These are phyloP conservation scores for Cryphonectria japonica DNA, from an alignment of 2,329 filamentous ascomycete genomes.

Conservation along the genomic window DNA sequence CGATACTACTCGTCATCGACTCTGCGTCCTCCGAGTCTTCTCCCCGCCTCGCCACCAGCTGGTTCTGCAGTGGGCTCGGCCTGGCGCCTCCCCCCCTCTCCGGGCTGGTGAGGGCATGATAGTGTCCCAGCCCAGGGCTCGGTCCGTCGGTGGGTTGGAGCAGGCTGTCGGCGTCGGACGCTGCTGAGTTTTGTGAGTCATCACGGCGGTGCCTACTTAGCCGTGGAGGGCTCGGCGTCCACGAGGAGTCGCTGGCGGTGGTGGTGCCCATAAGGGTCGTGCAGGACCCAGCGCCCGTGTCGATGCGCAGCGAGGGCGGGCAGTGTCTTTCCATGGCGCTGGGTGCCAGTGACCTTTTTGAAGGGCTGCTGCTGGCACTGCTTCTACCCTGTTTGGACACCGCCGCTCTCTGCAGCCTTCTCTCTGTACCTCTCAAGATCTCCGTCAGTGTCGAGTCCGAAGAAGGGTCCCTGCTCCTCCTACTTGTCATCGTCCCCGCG, in stretches of 20 bases:
- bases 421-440: constrained; percentile 58
- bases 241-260: background rate
- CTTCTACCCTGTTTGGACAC: constrained; percentile 17
- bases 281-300: constrained; percentile 11
- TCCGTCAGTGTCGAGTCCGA: constrained; percentile 54
- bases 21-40: constrained; percentile 25
- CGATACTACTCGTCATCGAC: constrained; percentile 50
- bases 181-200: constrained; percentile 39
- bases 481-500: constrained; percentile 29
- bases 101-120: constrained; percentile 46
- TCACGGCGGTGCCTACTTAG: constrained; percentile 35
- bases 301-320: constrained; percentile 27
- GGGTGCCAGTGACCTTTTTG: constrained; percentile 6
- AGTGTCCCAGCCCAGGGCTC: constrained; percentile 42
- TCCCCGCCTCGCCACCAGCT: constrained; percentile 3
- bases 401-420: constrained; percentile 46
- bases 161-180: constrained; percentile 48
- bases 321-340: constrained; percentile 35
- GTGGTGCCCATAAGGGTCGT: constrained; percentile 16
- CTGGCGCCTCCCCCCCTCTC: constrained; percentile 37
- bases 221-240: constrained; percentile 39
- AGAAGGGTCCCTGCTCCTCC: constrained; percentile 36
- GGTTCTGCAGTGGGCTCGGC: constrained; percentile 24
- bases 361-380: constrained; percentile 1
- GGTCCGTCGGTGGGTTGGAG: constrained; percentile 41